Percentiles rank a stretch among this genome's conserved stretches.
Evolutionary conservation across 257 asterid genomes (phyloP).

Genomic region (Thymus quinquecostatus): DNA sequence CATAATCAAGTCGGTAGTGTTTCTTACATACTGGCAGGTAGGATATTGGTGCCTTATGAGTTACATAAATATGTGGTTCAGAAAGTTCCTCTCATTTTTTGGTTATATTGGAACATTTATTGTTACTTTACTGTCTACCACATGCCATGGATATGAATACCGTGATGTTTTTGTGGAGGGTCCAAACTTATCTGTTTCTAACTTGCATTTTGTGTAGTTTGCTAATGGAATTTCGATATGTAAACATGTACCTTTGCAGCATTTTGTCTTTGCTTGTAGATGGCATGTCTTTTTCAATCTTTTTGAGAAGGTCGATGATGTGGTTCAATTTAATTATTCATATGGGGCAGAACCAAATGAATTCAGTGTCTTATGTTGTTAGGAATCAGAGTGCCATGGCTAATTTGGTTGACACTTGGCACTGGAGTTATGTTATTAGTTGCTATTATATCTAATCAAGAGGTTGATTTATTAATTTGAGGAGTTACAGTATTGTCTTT

Average conservation of each 20-base stretch:
- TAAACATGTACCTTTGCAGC: not conserved
- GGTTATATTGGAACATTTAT: slow-evolving; percentile 21
- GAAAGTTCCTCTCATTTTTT: slow-evolving; percentile 17
- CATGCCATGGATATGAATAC: slow-evolving; percentile 3
- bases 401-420: not conserved
- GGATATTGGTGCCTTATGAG: not conserved
- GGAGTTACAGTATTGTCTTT: no score
- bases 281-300: not conserved
- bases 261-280: not conserved
- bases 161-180: slow-evolving; percentile 13
- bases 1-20: slow-evolving; percentile 90
- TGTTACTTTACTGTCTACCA: slow-evolving; percentile 8
- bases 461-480: no score
- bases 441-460: not conserved
- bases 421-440: not conserved
- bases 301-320: no score
- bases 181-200: slow-evolving; percentile 7
- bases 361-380: not conserved
- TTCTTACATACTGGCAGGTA: slow-evolving; percentile 99
- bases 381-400: not conserved
- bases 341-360: no score
- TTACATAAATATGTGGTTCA: not conserved
- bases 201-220: slow-evolving; percentile 13
- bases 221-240: slow-evolving; percentile 21
- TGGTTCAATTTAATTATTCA: no score